Evolutionary conservation across 176 grass and related monocot species (phyloP), one percentile per base, ranked within the genome.

Genomic region (Tillandsia fasciculata): DNA sequence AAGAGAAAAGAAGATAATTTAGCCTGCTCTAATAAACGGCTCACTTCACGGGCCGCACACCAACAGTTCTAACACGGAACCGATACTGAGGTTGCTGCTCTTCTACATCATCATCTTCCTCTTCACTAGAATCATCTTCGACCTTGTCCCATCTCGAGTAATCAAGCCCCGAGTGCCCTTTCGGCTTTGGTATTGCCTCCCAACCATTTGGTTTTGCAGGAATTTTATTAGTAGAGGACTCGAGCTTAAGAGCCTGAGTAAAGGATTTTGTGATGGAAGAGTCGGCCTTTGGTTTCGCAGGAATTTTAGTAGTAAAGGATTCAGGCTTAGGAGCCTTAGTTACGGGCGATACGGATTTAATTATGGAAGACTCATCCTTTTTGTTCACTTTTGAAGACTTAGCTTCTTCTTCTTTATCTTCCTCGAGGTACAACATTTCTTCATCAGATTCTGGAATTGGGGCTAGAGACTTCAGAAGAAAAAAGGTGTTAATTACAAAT

Each of bases 111-210:
- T 96, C 88, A 3, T 92, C 93, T 2, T 91, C 92, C 3, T 96
- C 86, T 42, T 90, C 93, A 68, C 89, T 97, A 0, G 82, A 97
- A 72, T 80, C 93, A 56, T 90, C 84, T 80, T 90, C 79, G 27
- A 97, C 86, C 51, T 80, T 92, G 49, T 97, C 93, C 93, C 93
- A 97, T 69, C 90, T 83, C 1, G 89, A 97, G 73, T 97, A 97
- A 77, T 97, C 89, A 70, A 97, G 86, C 18, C 86, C 77, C 53
- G 93, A 87, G 80, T 97, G 93, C 0, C 89, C 89, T 82, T 97
- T 97, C 26, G 86, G 93, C 83, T 97, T 97, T 63, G 82, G 64
- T 2, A 96, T 80, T 49, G 87, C 51, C 20, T 84, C 83, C 92
- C 72, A 88, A 11, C 91, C 82, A 11, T 76, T 69, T 33, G 73